Percentiles rank a stretch among this genome's conserved stretches.
These are phyloP conservation scores for Colletotrichum gloeosporioides DNA, from an alignment of 2,329 filamentous ascomycete species.

Conservation along the genomic window DNA sequence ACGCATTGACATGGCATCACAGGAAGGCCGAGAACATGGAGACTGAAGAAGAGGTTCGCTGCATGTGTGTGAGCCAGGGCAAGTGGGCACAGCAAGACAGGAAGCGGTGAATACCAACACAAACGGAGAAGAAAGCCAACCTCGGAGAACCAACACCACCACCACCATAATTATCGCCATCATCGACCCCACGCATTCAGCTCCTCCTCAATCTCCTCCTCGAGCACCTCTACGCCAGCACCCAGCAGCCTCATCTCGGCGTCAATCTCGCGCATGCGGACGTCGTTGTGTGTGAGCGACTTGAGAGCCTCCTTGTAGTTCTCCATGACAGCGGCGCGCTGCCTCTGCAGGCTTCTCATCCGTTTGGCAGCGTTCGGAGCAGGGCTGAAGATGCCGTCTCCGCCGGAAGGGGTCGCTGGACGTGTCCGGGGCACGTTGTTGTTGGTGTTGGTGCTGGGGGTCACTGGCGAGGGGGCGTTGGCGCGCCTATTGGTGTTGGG, in stretches of 20 bases:
- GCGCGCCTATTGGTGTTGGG: neutral
- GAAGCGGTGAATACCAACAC: neutral
- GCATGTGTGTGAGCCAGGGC: neutral
- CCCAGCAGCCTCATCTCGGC: neutral
- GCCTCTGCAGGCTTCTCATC: neutral
- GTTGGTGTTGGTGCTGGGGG: neutral
- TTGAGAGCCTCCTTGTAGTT: neutral
- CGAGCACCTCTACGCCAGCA: neutral
- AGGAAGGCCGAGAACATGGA: neutral
- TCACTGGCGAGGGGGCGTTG: neutral
- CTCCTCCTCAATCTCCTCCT: neutral
- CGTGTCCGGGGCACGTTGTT: neutral
- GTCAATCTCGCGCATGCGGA: neutral
- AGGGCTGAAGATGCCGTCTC: neutral
- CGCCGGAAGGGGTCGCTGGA: neutral
- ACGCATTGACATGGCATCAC: neutral
- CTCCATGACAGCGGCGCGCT: neutral
- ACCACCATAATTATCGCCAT: neutral
- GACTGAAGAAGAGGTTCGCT: neutral
- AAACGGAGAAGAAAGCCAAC: neutral
- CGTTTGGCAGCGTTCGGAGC: neutral
- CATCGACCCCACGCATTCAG: neutral
- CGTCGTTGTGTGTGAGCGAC: neutral
- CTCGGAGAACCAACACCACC: neutral
- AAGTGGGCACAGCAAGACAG: neutral